A percentile compares a stretch with the other conserved stretches of the same genome.
Evolutionary conservation across 164 flowering plant species (phyloP).

Genomic region (Vitis rotundifolia): DNA sequence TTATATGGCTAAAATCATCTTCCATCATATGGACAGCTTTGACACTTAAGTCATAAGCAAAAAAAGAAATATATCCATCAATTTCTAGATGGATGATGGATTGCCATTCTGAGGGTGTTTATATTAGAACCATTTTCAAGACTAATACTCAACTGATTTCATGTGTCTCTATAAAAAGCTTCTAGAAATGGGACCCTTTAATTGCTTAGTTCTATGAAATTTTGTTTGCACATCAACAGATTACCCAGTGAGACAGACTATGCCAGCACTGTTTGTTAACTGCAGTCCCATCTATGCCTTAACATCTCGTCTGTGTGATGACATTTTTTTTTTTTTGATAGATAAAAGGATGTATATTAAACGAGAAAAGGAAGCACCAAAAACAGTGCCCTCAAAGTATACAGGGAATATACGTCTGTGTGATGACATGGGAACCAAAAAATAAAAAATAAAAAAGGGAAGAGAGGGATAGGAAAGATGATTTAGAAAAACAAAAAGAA

Average conservation of each 20-base stretch:
- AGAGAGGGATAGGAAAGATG: too few relatives aligned
- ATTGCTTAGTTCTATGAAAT: not conserved
- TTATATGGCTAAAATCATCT: not conserved
- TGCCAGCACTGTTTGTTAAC: too few relatives aligned
- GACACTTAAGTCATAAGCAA: not conserved
- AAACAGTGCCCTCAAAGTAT: too few relatives aligned
- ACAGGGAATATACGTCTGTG: too few relatives aligned
- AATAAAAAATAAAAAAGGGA: too few relatives aligned
- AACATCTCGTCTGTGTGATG: too few relatives aligned
- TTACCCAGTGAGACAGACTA: not conserved
- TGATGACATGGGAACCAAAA: too few relatives aligned
- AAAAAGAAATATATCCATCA: not conserved
- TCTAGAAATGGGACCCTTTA: not conserved
- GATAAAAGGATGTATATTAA: too few relatives aligned
- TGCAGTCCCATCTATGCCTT: too few relatives aligned
- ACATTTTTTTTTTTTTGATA: too few relatives aligned
- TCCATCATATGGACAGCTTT: not conserved
- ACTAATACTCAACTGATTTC: not conserved
- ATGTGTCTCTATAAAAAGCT: not conserved
- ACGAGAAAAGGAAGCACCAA: too few relatives aligned
- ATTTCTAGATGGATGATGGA: not conserved
- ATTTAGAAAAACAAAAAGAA: too few relatives aligned
- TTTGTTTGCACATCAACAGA: not conserved
- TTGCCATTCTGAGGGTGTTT: not conserved
- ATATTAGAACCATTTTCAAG: not conserved